Evolutionary conservation across 768 basidiomycete genomes (phyloP).

Genomic region (Pleurotus pulmonarius): DNA sequence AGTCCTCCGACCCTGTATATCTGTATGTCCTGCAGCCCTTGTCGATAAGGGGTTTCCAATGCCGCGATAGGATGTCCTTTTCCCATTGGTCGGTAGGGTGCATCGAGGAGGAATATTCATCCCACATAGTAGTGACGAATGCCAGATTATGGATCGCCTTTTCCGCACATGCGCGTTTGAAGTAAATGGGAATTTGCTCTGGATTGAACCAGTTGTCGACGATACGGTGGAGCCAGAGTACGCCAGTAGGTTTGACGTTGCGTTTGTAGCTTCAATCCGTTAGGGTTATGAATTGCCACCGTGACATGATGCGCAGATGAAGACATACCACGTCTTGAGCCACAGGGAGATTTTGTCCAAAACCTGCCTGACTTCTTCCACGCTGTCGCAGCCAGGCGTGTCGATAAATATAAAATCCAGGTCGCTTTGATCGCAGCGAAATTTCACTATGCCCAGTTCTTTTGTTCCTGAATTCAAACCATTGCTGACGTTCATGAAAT

Average conservation of each 20-base stretch:
- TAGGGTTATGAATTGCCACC: not conserved
- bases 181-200: not conserved
- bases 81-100: slow-evolving; percentile 2
- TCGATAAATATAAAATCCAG: slow-evolving; percentile 7
- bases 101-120: not conserved
- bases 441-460: slow-evolving; percentile 6
- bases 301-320: not conserved
- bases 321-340: not conserved
- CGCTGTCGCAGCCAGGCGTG: slow-evolving; percentile 4
- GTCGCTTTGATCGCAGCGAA: slow-evolving; percentile 4
- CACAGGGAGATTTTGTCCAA: not conserved
- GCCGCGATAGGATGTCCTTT: not conserved
- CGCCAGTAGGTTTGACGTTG: slow-evolving; percentile 4
- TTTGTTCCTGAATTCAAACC: not conserved
- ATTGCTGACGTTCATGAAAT: not conserved
- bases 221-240: slow-evolving; percentile 6
- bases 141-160: not conserved
- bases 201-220: slow-evolving; percentile 5
- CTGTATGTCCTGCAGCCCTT: not conserved
- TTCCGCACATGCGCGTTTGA: not conserved
- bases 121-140: slow-evolving; percentile 6
- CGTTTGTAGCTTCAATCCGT: not conserved
- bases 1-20: not conserved
- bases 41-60: slow-evolving; percentile 7
- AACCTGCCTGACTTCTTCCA: not conserved